A percentile compares a stretch with the other conserved stretches of the same genome.
Conservation (phyloP, 805 yeast genomes). For the Clavispora carvajalis region DNA sequence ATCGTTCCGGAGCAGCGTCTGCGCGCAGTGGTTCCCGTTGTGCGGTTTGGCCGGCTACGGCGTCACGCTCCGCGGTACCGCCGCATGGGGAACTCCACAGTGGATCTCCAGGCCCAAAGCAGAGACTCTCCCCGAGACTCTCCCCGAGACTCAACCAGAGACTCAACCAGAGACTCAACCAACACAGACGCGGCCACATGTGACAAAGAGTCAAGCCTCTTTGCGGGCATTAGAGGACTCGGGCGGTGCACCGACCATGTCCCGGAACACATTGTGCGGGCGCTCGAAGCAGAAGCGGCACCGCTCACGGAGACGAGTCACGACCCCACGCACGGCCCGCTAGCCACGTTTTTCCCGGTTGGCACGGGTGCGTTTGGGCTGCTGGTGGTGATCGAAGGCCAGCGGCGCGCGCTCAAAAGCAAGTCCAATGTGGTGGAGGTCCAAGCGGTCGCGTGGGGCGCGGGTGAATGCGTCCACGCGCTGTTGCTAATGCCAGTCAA, state of each 20-base stretch:
- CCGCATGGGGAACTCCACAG: slow-evolving; percentile 8
- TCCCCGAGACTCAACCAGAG: too few relatives aligned
- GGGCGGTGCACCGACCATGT: background rate
- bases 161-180: too few relatives aligned
- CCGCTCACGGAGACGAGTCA: slow-evolving; percentile 7
- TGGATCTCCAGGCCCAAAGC: too few relatives aligned
- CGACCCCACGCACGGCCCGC: slow-evolving; percentile 10
- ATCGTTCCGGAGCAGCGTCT: background rate
- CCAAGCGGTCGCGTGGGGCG: slow-evolving; percentile 9
- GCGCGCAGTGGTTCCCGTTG: background rate
- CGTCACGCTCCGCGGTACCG: slow-evolving; percentile 8
- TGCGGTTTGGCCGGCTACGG: slow-evolving; percentile 10
- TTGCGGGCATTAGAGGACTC: too few relatives aligned
- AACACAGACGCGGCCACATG: too few relatives aligned
- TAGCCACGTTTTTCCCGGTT: slow-evolving; percentile 4
- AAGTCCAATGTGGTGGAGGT: slow-evolving; percentile 3
- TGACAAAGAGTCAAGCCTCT: background rate
- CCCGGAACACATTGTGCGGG: slow-evolving; percentile 3
- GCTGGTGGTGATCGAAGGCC: slow-evolving; percentile 4
- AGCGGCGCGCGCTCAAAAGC: slow-evolving; percentile 3
- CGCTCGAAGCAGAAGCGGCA: slow-evolving; percentile 7
- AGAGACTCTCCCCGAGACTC: too few relatives aligned
- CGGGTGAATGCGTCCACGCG: slow-evolving; percentile 4
- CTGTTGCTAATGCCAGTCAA: slow-evolving; percentile 11
- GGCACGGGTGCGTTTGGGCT: slow-evolving; percentile 12